Conservation (phyloP, 2,329 filamentous ascomycete genomes). For the Cercospora sp. region DNA sequence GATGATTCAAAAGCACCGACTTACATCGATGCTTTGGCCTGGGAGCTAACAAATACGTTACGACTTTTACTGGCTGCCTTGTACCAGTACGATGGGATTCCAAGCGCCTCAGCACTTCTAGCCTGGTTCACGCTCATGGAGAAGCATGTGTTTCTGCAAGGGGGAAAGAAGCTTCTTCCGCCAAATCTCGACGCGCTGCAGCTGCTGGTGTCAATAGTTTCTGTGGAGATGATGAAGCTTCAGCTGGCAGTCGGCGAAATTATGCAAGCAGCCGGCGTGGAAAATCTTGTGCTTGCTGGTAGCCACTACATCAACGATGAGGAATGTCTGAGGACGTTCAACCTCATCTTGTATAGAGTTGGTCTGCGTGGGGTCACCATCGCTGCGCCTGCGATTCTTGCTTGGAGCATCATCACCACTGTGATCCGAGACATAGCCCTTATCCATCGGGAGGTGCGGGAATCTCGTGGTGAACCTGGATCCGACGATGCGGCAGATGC, state of each 20-base stretch:
- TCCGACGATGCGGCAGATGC: constrained; percentile 38
- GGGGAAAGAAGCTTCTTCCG: constrained; percentile 42
- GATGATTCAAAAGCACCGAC: constrained; percentile 43
- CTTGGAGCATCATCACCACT: constrained; percentile 77
- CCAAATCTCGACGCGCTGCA: constrained; percentile 60
- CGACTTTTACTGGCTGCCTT: constrained; percentile 58
- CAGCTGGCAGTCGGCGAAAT: constrained; percentile 60
- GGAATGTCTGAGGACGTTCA: constrained; percentile 69
- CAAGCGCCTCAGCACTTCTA: constrained; percentile 53
- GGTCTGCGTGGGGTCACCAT: constrained; percentile 58
- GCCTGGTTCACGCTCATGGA: constrained; percentile 76
- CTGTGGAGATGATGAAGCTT: constrained; percentile 70
- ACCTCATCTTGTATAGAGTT: constrained; percentile 66
- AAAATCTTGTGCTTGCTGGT: constrained; percentile 13
- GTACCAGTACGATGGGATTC: constrained; percentile 26
- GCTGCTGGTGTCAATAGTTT: constrained; percentile 68
- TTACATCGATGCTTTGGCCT: constrained; percentile 64
- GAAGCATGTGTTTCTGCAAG: constrained; percentile 67
- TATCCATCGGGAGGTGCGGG: constrained; percentile 23
- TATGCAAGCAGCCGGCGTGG: constrained; percentile 23
- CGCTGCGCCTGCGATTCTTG: constrained; percentile 72
- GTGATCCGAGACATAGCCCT: constrained; percentile 57
- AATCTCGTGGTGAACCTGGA: constrained; percentile 14
- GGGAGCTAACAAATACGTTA: constrained; percentile 66
- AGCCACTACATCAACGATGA: constrained; percentile 65